A percentile compares a stretch with the other conserved stretches of the same genome.
These are phyloP conservation scores for Eimeria praecox DNA, from an alignment of 169 alveolate genomes.

Conservation along the genomic window DNA sequence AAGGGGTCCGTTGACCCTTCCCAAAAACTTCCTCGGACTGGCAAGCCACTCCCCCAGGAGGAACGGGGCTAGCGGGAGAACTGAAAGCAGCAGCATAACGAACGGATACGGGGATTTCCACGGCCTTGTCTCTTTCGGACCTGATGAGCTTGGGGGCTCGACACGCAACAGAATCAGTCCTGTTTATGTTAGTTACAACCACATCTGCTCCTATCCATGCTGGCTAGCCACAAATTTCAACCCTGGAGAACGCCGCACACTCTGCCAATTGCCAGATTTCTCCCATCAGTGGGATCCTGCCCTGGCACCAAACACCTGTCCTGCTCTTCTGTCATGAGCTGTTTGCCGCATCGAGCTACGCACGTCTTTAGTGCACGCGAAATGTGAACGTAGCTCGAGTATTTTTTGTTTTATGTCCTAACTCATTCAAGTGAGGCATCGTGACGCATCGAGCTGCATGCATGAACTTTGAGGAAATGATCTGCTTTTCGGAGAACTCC, in stretches of 20 bases:
- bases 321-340: conserved; percentile 41
- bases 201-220: conserved; percentile 77
- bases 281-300: conserved; percentile 71
- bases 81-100: conserved; percentile 44
- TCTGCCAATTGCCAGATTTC: conserved; percentile 63
- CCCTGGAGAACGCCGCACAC: conserved; percentile 61
- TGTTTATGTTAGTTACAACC: conserved; percentile 70
- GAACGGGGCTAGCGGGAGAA: conserved; percentile 56
- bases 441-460: background rate
- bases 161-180: conserved; percentile 63
- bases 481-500: background rate
- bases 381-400: background rate
- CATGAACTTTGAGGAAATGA: background rate
- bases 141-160: conserved; percentile 68
- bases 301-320: conserved; percentile 64
- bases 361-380: background rate
- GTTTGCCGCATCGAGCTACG: background rate
- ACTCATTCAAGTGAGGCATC: background rate
- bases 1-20: conserved; percentile 62
- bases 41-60: conserved; percentile 29
- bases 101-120: conserved; percentile 65
- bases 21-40: conserved; percentile 35
- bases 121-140: conserved; percentile 69
- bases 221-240: conserved; percentile 77
- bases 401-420: background rate